Evolutionary conservation across 2,329 filamentous ascomycete genomes (phyloP), one percentile per base, ranked within the genome.

Genomic region (Colletotrichum godetiae): DNA sequence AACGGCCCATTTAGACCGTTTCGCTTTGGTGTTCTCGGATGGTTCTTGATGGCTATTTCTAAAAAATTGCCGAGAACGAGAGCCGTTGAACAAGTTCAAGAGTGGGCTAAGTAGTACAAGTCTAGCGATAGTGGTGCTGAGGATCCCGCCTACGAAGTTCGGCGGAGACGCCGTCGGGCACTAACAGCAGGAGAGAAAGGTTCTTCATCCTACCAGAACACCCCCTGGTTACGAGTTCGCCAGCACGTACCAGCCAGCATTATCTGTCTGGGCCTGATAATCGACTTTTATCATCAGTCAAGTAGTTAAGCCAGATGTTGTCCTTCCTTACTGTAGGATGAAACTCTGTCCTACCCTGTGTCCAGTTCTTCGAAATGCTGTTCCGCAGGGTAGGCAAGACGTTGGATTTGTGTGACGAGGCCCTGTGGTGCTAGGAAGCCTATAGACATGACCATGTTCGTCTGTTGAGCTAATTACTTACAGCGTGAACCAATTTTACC

Each of bases 111-210:
- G 46, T 53, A 35, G 37, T 49, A 49, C 42, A 52, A 56, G 15
- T 31, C 37, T 37, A 22, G 15, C n/a, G 35, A 56, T 31, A 12
- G 60, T 37, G 53, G 59, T 60, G 42, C 42, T 46, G 53, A 55
- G 37, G 24, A 24, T 49, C 27, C 27, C 35, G n/a, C 53, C 42
- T 31, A 46, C 29, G 66, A 65, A 52, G 27, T 24, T 65, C 22
- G 22, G 55, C 70, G 67, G 67, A 64, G 55, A 65, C 67, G 13
- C 42, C 59, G 31, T 27, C 46, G 33, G 52, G 52, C 53, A 60
- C 65, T 55, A 59, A 53, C 57, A 56, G 27, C n/a, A 10, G 19
- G 42, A n/a, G 7, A 24, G 31, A 57, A 73, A 65, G 46, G 55
- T 57, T 70, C 56, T 65, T 61, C 12, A 52, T 61, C 24, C 29